These are phyloP conservation scores for Ceratopteris richardii DNA, from an alignment of 75 land plant genomes.

Conservation along the genomic window DNA sequence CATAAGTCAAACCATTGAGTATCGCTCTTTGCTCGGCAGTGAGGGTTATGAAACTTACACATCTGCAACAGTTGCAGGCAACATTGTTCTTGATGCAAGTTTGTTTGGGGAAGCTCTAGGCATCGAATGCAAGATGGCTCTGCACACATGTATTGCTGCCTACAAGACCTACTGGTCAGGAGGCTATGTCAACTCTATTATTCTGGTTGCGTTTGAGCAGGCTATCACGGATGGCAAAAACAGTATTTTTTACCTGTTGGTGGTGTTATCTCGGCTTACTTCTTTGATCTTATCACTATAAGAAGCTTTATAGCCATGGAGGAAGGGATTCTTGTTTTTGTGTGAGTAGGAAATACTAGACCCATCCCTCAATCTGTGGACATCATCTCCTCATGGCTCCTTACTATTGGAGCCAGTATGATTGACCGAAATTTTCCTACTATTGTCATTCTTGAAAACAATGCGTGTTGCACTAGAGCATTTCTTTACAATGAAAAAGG, in stretches of 20 bases:
- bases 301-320: no score
- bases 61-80: constrained; percentile 25
- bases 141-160: constrained; percentile 21
- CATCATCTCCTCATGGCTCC: constrained; percentile 32
- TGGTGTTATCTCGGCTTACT: constrained; percentile 26
- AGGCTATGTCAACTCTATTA: constrained; percentile 31
- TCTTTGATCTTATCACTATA: constrained; percentile 26
- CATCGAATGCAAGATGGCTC: constrained; percentile 33
- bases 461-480: constrained; percentile 9
- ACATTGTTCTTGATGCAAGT: constrained; percentile 16
- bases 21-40: constrained; percentile 12
- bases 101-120: no score
- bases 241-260: constrained; percentile 28
- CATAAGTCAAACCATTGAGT: constrained; percentile 16
- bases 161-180: constrained; percentile 35
- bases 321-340: no score
- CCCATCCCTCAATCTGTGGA: constrained; percentile 20
- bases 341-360: constrained; percentile 24
- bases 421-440: constrained; percentile 32
- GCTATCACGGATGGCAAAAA: constrained; percentile 32
- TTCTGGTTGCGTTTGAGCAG: no score
- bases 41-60: constrained; percentile 36
- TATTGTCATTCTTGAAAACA: constrained; percentile 19
- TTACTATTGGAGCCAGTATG: constrained; percentile 31
- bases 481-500: constrained; percentile 49